A percentile compares a stretch with the other conserved stretches of the same genome.
phyloP scores from a whole-genome alignment of 306 rosid genomes.

The Cucurbita maxima region DNA sequence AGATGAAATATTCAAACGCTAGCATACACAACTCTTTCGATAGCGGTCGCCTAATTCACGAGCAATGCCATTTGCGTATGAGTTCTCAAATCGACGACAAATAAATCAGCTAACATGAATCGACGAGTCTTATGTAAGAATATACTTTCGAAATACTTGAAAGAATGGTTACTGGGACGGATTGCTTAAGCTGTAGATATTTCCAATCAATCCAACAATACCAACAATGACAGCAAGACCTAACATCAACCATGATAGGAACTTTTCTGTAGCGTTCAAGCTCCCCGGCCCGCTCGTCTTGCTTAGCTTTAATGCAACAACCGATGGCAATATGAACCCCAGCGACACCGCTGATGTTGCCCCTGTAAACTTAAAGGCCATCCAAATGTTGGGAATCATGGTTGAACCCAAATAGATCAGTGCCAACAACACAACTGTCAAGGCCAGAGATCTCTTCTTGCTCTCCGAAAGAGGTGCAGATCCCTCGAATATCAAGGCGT shows the following conservation, averaged over 20 bases:
- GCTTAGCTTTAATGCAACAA: constrained; percentile 51
- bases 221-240: constrained; percentile 51
- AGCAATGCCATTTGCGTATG: background rate
- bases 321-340: constrained; percentile 79
- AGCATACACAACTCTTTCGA: background rate
- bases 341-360: constrained; percentile 83
- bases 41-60: background rate
- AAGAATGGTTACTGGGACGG: constrained; percentile 26
- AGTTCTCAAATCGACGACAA: background rate
- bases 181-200: constrained; percentile 46
- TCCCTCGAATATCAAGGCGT: constrained; percentile 52
- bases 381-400: constrained; percentile 89
- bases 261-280: constrained; percentile 38
- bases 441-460: constrained; percentile 53
- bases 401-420: constrained; percentile 82
- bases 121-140: background rate
- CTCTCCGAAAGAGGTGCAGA: constrained; percentile 70
- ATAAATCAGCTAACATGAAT: background rate
- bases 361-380: constrained; percentile 90
- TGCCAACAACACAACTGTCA: constrained; percentile 56
- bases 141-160: background rate
- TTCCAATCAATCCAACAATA: constrained; percentile 59
- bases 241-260: constrained; percentile 58
- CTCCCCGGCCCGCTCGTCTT: constrained; percentile 24
- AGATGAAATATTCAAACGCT: background rate